Evolutionary conservation across 2,329 filamentous ascomycete genomes (phyloP).

Genomic region (Fusarium clavum): DNA sequence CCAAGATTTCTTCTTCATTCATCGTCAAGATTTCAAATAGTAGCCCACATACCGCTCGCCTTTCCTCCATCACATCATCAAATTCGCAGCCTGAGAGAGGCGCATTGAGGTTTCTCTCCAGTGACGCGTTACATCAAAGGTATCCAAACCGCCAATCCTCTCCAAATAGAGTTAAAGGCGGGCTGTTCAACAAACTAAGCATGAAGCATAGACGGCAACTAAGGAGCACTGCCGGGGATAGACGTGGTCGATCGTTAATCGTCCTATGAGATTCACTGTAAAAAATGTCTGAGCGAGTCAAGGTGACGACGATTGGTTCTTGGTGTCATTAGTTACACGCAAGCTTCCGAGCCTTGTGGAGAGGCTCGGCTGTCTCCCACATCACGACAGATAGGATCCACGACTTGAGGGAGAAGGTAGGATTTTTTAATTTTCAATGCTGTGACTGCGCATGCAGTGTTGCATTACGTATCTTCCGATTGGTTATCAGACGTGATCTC

Average conservation of each 20-base stretch:
- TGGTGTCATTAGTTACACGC: neutral
- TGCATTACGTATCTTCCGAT: neutral
- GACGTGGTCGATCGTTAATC: neutral
- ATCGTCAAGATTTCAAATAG: neutral
- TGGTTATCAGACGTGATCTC: neutral
- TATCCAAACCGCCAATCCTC: neutral
- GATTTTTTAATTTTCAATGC: neutral
- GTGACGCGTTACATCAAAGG: conserved; percentile 16
- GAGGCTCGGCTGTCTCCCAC: conserved; percentile 13
- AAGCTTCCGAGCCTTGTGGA: conserved; percentile 7
- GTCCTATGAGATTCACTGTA: conserved; percentile 13
- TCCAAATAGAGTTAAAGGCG: neutral
- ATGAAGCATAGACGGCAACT: conserved; percentile 19
- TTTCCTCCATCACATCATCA: neutral
- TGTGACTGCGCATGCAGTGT: neutral
- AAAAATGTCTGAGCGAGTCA: conserved; percentile 2
- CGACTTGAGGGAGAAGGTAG: neutral
- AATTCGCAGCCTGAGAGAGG: neutral
- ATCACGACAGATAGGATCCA: conserved; percentile 17
- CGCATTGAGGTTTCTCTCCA: neutral
- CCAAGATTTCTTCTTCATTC: neutral
- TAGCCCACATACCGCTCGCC: conserved; percentile 14
- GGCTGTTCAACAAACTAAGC: conserved; percentile 1
- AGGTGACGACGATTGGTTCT: conserved; percentile 11
- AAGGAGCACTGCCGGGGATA: conserved; percentile 11